These are phyloP conservation scores for Phaffia rhodozyma DNA, from an alignment of 1,284 basidiomycete genomes.

Conservation along the genomic window DNA sequence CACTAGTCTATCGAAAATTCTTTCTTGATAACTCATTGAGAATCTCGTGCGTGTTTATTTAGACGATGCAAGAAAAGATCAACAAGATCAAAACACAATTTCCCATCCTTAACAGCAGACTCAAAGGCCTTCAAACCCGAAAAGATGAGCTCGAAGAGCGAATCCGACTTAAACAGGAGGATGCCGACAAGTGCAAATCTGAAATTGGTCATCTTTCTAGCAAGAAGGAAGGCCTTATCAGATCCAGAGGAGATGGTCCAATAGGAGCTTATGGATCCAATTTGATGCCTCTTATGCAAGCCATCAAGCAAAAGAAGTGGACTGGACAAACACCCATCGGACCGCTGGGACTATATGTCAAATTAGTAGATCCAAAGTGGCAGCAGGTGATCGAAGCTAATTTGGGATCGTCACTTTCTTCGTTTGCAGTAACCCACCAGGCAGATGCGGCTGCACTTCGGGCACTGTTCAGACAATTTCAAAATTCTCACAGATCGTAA, in stretches of 20 bases:
- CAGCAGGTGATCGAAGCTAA: conserved; percentile 52
- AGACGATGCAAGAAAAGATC: neutral
- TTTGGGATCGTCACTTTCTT: conserved; percentile 51
- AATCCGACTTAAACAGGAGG: neutral
- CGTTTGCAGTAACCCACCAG: conserved; percentile 65
- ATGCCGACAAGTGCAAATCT: neutral
- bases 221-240: too few species aligned
- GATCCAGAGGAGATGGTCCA: conserved; percentile 38
- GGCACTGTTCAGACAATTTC: conserved; percentile 43
- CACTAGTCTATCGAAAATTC: too few species aligned
- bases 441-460: conserved; percentile 55
- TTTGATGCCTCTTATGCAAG: conserved; percentile 40
- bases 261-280: conserved; percentile 37
- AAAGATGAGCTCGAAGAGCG: neutral
- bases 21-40: neutral
- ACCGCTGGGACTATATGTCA: conserved; percentile 70
- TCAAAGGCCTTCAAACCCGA: neutral
- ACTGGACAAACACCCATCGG: conserved; percentile 63
- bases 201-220: neutral
- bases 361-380: conserved; percentile 62
- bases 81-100: neutral
- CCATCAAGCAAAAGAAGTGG: conserved; percentile 51
- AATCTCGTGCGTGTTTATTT: neutral
- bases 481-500: conserved; percentile 42
- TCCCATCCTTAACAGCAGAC: neutral